These are phyloP conservation scores for Pseudozyma pruni DNA, from an alignment of 1,284 basidiomycete species.

Conservation along the genomic window DNA sequence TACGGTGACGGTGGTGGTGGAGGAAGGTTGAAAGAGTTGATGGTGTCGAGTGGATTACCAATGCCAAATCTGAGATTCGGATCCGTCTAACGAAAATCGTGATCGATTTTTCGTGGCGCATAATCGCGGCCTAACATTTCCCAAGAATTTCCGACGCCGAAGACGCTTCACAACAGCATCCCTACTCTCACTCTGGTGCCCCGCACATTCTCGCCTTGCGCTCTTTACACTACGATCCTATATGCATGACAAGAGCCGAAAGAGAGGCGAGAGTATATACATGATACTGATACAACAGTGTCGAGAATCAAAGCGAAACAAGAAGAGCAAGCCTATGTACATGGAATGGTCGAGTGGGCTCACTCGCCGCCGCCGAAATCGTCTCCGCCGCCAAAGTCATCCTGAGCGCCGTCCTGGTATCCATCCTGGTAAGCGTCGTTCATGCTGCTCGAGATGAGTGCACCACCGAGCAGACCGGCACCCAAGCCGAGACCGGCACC, in stretches of 20 bases:
- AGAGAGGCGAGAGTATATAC: not conserved
- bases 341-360: no score
- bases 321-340: not conserved
- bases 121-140: no score
- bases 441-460: slow-evolving; percentile 50
- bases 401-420: slow-evolving; percentile 56
- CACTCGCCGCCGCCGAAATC: slow-evolving; percentile 30
- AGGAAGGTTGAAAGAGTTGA: not conserved
- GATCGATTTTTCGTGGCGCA: not conserved
- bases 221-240: no score
- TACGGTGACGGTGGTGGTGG: slow-evolving; percentile 8
- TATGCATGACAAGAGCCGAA: no score
- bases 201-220: no score
- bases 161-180: no score
- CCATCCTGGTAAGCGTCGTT: slow-evolving; percentile 62
- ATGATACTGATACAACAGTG: not conserved
- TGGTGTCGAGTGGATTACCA: slow-evolving; percentile 2
- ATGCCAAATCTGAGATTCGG: slow-evolving; percentile 12
- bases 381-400: slow-evolving; percentile 51
- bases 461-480: slow-evolving; percentile 60
- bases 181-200: no score
- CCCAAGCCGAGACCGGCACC: slow-evolving; percentile 56
- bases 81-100: slow-evolving; percentile 3
- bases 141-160: no score
- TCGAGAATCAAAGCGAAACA: not conserved